These are phyloP conservation scores for Ceratocystis huliohia DNA, from an alignment of 2,329 filamentous ascomycete species.

Conservation along the genomic window DNA sequence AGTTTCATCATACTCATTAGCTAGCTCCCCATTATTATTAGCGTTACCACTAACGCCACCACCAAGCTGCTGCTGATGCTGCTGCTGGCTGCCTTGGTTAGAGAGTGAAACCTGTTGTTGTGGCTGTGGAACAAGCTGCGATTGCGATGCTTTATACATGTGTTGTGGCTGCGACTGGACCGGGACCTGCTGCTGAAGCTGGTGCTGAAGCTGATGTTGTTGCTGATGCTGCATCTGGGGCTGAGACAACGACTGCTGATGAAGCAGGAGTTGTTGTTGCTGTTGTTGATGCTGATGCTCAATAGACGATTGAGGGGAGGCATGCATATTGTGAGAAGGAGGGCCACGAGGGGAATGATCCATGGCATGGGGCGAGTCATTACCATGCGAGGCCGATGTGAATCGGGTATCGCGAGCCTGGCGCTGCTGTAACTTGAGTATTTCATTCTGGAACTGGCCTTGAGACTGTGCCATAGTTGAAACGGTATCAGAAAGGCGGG, in stretches of 20 bases:
- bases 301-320: constrained; percentile 13
- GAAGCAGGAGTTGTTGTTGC: constrained; percentile 25
- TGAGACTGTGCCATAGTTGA: constrained; percentile 57
- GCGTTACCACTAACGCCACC: not conserved
- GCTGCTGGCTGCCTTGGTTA: constrained; percentile 23
- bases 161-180: constrained; percentile 20
- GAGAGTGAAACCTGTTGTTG: constrained; percentile 22
- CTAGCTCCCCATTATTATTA: not conserved
- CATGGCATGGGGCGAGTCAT: constrained; percentile 20
- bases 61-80: not conserved
- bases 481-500: constrained; percentile 54
- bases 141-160: constrained; percentile 23
- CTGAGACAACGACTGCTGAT: constrained; percentile 44
- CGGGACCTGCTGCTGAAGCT: constrained; percentile 36
- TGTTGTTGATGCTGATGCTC: constrained; percentile 27
- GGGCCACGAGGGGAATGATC: constrained; percentile 20
- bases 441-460: constrained; percentile 52
- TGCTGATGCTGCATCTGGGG: constrained; percentile 44
- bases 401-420: constrained; percentile 18
- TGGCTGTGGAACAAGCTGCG: constrained; percentile 22
- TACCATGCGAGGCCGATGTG: constrained; percentile 19
- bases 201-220: constrained; percentile 28
- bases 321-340: constrained; percentile 23
- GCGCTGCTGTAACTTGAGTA: constrained; percentile 41
- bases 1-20: constrained; percentile 34